These are phyloP conservation scores for Rhizopogon sp. DNA, from an alignment of 768 basidiomycete species.

Conservation along the genomic window DNA sequence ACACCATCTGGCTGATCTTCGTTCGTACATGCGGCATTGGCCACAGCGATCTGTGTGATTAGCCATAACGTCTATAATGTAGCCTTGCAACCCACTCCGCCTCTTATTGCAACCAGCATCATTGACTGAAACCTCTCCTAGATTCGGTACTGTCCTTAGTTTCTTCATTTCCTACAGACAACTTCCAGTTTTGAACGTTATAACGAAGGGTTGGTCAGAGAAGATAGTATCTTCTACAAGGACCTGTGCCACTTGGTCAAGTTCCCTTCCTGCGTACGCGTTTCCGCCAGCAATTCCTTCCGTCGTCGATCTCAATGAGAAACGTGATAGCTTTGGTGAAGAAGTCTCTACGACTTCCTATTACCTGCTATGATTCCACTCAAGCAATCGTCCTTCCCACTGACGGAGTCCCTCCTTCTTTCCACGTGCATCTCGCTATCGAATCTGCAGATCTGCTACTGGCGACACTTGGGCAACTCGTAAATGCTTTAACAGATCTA, in stretches of 20 bases:
- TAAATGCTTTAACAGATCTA: conserved; percentile 62
- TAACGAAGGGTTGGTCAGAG: conserved; percentile 55
- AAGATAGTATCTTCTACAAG: conserved; percentile 30
- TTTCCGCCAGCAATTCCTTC: conserved; percentile 48
- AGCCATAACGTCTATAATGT: conserved; percentile 41
- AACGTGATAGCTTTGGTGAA: background rate
- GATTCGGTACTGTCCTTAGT: conserved; percentile 62
- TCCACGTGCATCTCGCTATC: background rate
- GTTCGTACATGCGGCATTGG: conserved; percentile 36
- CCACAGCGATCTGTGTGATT: conserved; percentile 50
- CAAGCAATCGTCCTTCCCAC: conserved; percentile 45
- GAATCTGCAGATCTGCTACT: conserved; percentile 39
- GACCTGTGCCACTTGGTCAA: conserved; percentile 69
- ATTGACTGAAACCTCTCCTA: conserved; percentile 24
- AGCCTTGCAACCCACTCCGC: conserved; percentile 39
- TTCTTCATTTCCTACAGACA: conserved; percentile 68
- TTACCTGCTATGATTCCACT: conserved; percentile 55
- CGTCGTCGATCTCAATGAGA: conserved; percentile 20
- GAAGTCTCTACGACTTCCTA: conserved; percentile 28
- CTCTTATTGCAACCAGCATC: background rate
- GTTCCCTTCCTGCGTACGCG: conserved; percentile 61
- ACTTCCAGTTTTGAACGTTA: conserved; percentile 71
- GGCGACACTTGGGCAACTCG: conserved; percentile 45
- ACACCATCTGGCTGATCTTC: conserved; percentile 20
- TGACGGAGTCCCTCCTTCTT: background rate